Evolutionary conservation across 148 eudicot species (phyloP).

Genomic region (Spergularia bocconei): DNA sequence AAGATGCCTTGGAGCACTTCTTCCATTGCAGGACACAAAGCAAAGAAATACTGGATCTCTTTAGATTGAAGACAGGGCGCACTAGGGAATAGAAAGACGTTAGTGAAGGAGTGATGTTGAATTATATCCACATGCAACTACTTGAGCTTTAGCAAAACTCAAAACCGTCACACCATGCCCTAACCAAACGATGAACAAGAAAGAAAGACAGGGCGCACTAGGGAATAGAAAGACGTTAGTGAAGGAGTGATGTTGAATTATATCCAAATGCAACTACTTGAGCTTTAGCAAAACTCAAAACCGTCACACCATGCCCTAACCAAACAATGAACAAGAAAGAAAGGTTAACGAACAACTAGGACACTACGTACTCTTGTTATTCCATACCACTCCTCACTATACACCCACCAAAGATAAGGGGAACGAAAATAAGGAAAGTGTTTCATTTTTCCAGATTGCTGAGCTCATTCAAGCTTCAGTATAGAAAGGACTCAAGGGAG

Average conservation of each 20-base stretch:
- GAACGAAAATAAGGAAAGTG: not conserved
- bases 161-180: not conserved
- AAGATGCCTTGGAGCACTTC: not conserved
- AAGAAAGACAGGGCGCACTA: no score
- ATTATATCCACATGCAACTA: not conserved
- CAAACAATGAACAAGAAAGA: not conserved
- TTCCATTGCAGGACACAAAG: not conserved
- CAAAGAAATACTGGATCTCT: not conserved
- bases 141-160: not conserved
- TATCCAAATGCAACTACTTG: not conserved
- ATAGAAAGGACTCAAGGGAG: not conserved
- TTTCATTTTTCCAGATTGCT: not conserved
- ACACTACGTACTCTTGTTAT: slow-evolving; percentile 7
- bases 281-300: not conserved
- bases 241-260: not conserved
- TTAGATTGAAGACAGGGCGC: not conserved
- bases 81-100: not conserved
- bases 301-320: not conserved
- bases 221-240: not conserved
- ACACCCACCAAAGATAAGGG: not conserved
- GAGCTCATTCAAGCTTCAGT: not conserved
- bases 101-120: not conserved
- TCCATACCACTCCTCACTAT: slow-evolving; percentile 6
- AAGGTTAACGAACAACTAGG: not conserved
- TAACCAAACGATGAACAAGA: not conserved